Base-by-base conservation (phyloP, 805 yeast species). In the Limtongia smithiae region DNA sequence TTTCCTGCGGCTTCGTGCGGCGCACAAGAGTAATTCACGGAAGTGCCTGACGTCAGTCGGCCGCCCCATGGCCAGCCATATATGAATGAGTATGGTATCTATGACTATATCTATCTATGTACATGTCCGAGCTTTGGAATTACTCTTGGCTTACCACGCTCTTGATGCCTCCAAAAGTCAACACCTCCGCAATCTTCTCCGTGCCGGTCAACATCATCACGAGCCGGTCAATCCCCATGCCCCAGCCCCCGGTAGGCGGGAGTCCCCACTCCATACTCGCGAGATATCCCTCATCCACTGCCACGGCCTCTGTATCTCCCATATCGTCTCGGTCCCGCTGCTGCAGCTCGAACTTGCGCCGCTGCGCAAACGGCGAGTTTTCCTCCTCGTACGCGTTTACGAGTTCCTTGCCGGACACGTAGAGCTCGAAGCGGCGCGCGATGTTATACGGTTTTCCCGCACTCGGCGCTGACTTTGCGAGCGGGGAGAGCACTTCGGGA, bases 221-320 rank as follows among this genome's bases (percentile, higher is more conserved):
- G 32, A 93, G 66, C 46, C 99, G 68, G 63, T 93, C 99, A 18
- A 93, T 75, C 0, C 99, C 99, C 51, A 95, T 70, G 0, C 98
- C 99, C 86, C 96, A 86, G 0, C 99, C 99, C 1, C 95, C 97
- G 2, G 97, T 91, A 1, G 98, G 98, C 2, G 97, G 97, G 70
- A 93, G 76, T 1, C 96, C 97, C 76, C 83, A 86, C 63, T 87
- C 91, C 90, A 93, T 81, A 14, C 82, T 78, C 37, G 77, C 74
- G 1, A 89, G 78, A 63, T 80, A 93, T 41, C 73, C 73, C 60
- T 77, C 68, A 64, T 93, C 98, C 0, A 94, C 86, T 0, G 83
- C 64, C 32, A 83, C 70, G 3, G 81, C 67, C 52, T 88, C 96
- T 1, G 62, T 61, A 60, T 85, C 94, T 3, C 74, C 67, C 48